A percentile compares a stretch with the other conserved stretches of the same genome.
Evolutionary conservation across 2,329 filamentous ascomycete species (phyloP).

Genomic region (Colletotrichum sp.): DNA sequence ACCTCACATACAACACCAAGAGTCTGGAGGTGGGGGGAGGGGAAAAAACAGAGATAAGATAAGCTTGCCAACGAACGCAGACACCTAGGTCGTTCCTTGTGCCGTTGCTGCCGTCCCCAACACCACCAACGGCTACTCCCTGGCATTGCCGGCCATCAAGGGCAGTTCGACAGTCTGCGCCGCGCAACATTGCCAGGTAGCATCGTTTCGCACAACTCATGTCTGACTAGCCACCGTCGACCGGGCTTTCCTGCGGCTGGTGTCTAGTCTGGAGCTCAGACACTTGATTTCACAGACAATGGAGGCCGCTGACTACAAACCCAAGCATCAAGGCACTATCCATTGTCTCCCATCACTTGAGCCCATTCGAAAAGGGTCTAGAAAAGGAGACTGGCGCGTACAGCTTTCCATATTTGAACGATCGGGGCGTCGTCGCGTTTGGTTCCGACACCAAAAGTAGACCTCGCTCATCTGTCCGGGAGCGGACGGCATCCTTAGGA

Average conservation of each 20-base stretch:
- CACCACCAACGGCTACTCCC: not conserved
- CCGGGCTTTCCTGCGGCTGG: not conserved
- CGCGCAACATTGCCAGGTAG: not conserved
- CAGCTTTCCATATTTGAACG: not conserved
- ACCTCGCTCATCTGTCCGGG: not conserved
- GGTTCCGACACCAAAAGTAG: not conserved
- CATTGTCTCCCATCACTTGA: not conserved
- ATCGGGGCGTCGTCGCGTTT: not conserved
- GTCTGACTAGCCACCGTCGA: not conserved
- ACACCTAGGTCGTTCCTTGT: not conserved
- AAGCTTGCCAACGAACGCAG: not conserved
- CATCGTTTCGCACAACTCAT: not conserved
- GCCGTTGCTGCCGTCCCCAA: not conserved
- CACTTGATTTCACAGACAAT: not conserved
- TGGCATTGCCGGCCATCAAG: not conserved
- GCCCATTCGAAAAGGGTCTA: not conserved
- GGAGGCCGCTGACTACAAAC: not conserved
- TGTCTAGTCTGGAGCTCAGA: not conserved
- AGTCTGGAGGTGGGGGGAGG: not conserved
- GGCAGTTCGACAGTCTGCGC: not conserved
- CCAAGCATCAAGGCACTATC: not conserved
- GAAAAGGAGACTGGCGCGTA: not conserved
- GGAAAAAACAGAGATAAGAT: not conserved
- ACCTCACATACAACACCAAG: not conserved
- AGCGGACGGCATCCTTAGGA: not conserved